Evolutionary conservation across 2,329 filamentous ascomycete species (phyloP), one percentile per base, ranked within the genome.

Genomic region (Lomentospora prolificans): DNA sequence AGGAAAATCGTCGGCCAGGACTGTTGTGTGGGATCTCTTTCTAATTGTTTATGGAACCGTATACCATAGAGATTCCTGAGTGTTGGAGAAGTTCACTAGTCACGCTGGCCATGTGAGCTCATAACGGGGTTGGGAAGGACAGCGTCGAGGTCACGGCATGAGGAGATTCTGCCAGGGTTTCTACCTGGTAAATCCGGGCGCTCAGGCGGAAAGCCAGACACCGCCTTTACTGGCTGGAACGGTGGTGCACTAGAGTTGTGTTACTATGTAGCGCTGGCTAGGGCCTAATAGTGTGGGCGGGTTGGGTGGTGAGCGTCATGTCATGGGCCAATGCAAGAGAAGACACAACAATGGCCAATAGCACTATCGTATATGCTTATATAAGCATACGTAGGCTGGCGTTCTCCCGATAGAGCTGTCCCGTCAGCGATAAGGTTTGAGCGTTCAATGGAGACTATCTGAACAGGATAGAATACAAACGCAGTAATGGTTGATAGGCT

Each of bases 41-140:
- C 19, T 41, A 33, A 12, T 33, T 6, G 6, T 33, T 33, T 33
- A 33, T 33, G 30, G 12, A 12, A 33, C 30, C 12, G 30, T 33
- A 33, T 33, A 33, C 12, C 30, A 12, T 12, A n/a, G n/a, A n/a
- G n/a, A n/a, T n/a, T n/a, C n/a, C n/a, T n/a, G 44, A 22, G 17
- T 22, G 17, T 22, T 10, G 44, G 2, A 12, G 44, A 14, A 22
- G 44, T 22, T 48, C 17, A 19, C 44, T 48, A 22, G 44, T 48
- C 44, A 48, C 44, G 44, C 22, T 48, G 44, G 14, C 44, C 44
- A 48, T 48, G 44, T 48, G 44, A 48, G 44, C 44, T 48, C 44
- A 48, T 48, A 25, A 48, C 22, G 44, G 44, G 44, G 44, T 48
- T 48, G 44, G 44, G 44, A 48, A 48, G 44, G 44, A 48, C 44